phyloP scores from a whole-genome alignment of 768 basidiomycete genomes.

The Leccinum variicolor region DNA sequence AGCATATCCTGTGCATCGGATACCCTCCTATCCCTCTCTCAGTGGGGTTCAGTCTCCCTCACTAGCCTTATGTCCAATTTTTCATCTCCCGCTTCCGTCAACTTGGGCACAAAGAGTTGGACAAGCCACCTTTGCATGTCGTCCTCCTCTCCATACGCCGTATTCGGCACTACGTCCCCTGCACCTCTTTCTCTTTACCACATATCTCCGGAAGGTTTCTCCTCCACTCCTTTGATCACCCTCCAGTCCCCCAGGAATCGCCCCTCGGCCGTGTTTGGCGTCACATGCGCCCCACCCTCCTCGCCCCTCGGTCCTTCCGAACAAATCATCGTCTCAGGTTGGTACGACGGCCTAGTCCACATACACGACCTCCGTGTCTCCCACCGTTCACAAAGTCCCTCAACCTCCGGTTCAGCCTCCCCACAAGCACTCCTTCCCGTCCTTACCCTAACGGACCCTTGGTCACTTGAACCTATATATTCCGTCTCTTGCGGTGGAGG shows the following conservation, averaged over 20 bases:
- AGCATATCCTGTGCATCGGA: constrained; percentile 47
- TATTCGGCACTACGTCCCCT: constrained; percentile 62
- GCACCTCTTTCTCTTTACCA: constrained; percentile 56
- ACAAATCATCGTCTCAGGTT: constrained; percentile 71
- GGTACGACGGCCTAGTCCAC: constrained; percentile 75
- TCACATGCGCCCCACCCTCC: constrained; percentile 55
- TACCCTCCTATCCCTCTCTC: constrained; percentile 56
- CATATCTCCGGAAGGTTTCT: constrained; percentile 45
- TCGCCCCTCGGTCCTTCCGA: constrained; percentile 71
- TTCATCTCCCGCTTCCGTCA: constrained; percentile 30
- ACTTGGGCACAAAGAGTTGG: constrained; percentile 60
- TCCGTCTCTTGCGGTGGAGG: constrained; percentile 75
- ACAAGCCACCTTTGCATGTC: constrained; percentile 51
- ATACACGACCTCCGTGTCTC: constrained; percentile 70
- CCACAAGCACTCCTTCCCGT: constrained; percentile 50
- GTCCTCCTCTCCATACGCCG: constrained; percentile 56
- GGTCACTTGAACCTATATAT: constrained; percentile 73
- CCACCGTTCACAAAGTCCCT: constrained; percentile 14
- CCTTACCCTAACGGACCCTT: constrained; percentile 60
- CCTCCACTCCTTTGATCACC: constrained; percentile 43
- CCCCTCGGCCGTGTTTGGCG: constrained; percentile 68
- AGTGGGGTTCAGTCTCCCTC: constrained; percentile 48
- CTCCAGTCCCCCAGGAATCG: constrained; percentile 39
- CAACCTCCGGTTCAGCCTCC: constrained; percentile 3
- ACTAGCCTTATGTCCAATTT: constrained; percentile 25